Conservation (phyloP, 257 asterid species). For the Ilex asprella region DNA sequence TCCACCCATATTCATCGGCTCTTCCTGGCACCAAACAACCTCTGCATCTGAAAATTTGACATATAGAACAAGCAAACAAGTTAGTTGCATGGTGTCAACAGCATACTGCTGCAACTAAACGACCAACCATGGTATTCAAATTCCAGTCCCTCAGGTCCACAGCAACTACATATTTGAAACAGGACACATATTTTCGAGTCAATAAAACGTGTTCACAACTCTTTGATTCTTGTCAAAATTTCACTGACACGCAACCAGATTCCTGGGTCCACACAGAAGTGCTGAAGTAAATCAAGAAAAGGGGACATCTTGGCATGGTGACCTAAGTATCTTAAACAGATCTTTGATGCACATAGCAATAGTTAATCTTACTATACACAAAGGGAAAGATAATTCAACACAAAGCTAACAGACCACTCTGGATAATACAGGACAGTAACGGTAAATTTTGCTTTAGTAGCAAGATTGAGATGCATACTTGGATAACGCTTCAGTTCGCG, state of each 20-base stretch:
- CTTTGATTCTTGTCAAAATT: too few species aligned
- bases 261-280: too few species aligned
- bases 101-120: neutral
- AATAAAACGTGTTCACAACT: too few species aligned
- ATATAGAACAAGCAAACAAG: neutral
- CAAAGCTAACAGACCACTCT: neutral
- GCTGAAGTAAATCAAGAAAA: too few species aligned
- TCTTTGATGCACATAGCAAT: neutral
- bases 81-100: neutral
- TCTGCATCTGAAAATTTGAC: neutral
- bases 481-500: slow-evolving; percentile 33
- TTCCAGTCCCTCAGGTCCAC: too few species aligned
- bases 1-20: slow-evolving; percentile 2
- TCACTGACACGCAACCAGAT: too few species aligned
- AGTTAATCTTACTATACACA: too few species aligned
- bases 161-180: too few species aligned
- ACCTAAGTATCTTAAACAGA: neutral
- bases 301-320: too few species aligned
- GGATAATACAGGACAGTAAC: neutral
- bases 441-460: neutral
- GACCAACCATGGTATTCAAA: neutral
- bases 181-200: too few species aligned
- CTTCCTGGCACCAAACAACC: slow-evolving; percentile 4
- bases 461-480: slow-evolving; percentile 12
- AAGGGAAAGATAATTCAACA: too few species aligned